A percentile compares a stretch with the other conserved stretches of the same genome.
Evolutionary conservation across 305 asterid species (phyloP).

Genomic region (Fraxinus angustifolia): DNA sequence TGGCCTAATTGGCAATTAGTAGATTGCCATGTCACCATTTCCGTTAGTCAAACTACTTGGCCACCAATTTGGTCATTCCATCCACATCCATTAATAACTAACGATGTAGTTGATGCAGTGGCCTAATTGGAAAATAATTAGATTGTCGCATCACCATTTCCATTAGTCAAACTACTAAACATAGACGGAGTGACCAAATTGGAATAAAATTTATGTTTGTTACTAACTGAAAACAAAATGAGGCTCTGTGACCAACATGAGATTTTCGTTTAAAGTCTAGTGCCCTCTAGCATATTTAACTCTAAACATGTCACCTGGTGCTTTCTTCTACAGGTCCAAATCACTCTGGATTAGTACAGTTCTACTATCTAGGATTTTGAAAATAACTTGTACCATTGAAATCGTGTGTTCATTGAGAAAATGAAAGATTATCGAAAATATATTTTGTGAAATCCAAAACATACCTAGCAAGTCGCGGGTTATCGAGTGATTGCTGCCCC

Average conservation of each 20-base stretch:
- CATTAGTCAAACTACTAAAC: background rate
- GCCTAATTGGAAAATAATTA: background rate
- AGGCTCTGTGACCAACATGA: background rate
- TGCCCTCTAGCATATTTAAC: background rate
- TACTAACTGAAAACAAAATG: background rate
- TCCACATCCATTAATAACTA: background rate
- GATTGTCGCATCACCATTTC: background rate
- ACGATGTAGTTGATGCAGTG: background rate
- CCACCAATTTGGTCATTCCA: background rate
- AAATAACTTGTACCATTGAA: background rate
- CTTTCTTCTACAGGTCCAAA: background rate
- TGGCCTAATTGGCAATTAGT: background rate
- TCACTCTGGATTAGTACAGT: background rate
- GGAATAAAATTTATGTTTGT: background rate
- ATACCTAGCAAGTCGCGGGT: slow-evolving; percentile 43
- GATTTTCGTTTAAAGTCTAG: background rate
- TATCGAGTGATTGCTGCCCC: slow-evolving; percentile 44
- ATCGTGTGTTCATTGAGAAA: background rate
- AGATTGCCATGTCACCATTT: background rate
- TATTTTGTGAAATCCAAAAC: background rate
- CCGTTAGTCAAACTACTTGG: background rate
- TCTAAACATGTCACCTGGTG: background rate
- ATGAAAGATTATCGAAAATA: background rate
- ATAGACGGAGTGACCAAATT: background rate
- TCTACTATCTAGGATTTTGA: background rate